Conservation (phyloP, 129 eudicot genomes). For the Flaveria brownii region DNA sequence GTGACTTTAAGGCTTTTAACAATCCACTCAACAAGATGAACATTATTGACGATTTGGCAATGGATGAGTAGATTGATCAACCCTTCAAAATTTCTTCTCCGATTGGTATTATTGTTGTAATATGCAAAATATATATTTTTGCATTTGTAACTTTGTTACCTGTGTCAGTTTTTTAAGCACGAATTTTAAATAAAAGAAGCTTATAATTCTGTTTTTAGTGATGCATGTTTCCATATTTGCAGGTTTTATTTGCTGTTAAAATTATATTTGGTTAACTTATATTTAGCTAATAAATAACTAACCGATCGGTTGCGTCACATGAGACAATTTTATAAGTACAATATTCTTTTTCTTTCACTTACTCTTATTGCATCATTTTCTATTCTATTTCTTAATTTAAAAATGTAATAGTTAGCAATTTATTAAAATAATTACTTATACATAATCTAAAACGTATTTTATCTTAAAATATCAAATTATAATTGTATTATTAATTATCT, state of each 20-base stretch:
- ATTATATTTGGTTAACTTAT: too few relatives aligned
- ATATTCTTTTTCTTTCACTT: too few relatives aligned
- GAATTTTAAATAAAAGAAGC: slow-evolving; percentile 12
- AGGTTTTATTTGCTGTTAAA: not conserved
- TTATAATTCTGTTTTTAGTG: slow-evolving; percentile 13
- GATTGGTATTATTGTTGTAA: slow-evolving; percentile 13
- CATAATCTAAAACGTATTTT: too few relatives aligned
- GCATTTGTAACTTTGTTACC: slow-evolving; percentile 15
- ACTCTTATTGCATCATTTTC: too few relatives aligned
- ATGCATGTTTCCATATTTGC: not conserved
- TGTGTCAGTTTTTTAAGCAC: slow-evolving; percentile 26
- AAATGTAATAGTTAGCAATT: too few relatives aligned
- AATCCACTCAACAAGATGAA: slow-evolving; percentile 54
- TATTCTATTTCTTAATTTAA: too few relatives aligned
- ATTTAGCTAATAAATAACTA: too few relatives aligned
- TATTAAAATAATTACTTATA: too few relatives aligned
- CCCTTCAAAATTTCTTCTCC: slow-evolving; percentile 17
- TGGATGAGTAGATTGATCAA: slow-evolving; percentile 49
- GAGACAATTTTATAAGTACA: too few relatives aligned
- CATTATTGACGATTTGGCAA: slow-evolving; percentile 61
- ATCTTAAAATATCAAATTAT: too few relatives aligned
- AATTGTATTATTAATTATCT: too few relatives aligned
- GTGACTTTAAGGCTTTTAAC: slow-evolving; percentile 54
- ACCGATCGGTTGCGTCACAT: too few relatives aligned
- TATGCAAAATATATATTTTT: slow-evolving; percentile 16